phyloP scores from a whole-genome alignment of 306 rosid species.

The Abrus precatorius region DNA sequence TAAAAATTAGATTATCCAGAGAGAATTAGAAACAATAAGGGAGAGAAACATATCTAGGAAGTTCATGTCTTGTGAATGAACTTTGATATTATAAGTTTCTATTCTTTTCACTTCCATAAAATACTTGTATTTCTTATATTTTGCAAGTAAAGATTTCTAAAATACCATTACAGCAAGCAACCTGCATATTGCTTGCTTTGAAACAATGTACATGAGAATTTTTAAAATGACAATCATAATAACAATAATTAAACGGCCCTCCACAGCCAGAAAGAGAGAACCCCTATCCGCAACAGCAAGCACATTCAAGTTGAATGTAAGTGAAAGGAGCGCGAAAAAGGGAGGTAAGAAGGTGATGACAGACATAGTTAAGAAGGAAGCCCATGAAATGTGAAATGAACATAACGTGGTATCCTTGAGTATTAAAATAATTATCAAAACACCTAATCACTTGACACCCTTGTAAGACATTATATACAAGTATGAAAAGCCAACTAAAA shows the following conservation, averaged over 20 bases:
- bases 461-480: conserved; percentile 13
- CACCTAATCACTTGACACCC: conserved; percentile 33
- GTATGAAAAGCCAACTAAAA: not conserved
- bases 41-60: conserved; percentile 2
- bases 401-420: not conserved
- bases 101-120: conserved; percentile 13
- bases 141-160: not conserved
- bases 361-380: conserved; percentile 19
- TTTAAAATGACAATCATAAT: conserved; percentile 6
- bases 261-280: not conserved
- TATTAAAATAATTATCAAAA: conserved; percentile 29
- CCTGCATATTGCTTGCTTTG: not conserved
- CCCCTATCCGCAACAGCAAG: not conserved
- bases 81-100: conserved; percentile 15
- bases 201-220: not conserved
- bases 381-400: conserved; percentile 14
- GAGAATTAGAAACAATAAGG: not conserved
- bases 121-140: conserved; percentile 12
- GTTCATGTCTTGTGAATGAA: not conserved
- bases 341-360: not conserved
- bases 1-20: conserved; percentile 28
- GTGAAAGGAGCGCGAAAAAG: not conserved
- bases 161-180: conserved; percentile 9
- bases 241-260: not conserved
- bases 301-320: conserved; percentile 36